These are phyloP conservation scores for Lentithecium fluviatile DNA, from an alignment of 495 filamentous ascomycete genomes.

Conservation along the genomic window DNA sequence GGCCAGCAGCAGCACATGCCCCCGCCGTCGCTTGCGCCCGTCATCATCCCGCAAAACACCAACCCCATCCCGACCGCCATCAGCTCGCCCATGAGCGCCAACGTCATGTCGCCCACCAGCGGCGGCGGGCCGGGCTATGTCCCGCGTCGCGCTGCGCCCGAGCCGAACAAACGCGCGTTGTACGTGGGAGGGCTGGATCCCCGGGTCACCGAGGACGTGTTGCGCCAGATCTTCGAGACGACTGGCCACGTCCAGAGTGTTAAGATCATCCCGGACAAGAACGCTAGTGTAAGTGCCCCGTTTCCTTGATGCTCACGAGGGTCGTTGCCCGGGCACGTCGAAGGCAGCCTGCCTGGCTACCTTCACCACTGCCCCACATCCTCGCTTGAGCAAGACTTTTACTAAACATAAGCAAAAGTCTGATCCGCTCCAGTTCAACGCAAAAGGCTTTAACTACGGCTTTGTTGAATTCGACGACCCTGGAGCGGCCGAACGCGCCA, in stretches of 20 bases:
- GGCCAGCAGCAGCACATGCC: constrained; percentile 69
- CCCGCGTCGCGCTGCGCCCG: constrained; percentile 81
- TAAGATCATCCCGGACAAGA: constrained; percentile 99
- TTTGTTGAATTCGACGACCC: constrained; percentile 99
- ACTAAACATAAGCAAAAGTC: background rate
- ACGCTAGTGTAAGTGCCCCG: constrained; percentile 57
- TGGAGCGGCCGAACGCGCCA: constrained; percentile 90
- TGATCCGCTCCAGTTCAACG: constrained; percentile 56
- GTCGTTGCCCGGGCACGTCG: background rate
- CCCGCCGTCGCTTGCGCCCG: constrained; percentile 82
- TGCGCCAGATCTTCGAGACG: constrained; percentile 98
- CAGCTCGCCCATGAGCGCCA: constrained; percentile 49
- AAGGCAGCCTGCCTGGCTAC: background rate
- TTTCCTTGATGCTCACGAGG: constrained; percentile 4
- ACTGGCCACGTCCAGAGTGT: constrained; percentile 97
- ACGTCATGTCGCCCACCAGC: constrained; percentile 68
- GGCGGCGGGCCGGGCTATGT: constrained; percentile 28
- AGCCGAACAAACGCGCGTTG: constrained; percentile 96
- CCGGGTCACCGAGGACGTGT: constrained; percentile 90
- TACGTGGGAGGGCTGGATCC: constrained; percentile 96
- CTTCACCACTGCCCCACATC: too few relatives aligned
- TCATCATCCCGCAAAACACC: constrained; percentile 92
- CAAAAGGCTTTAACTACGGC: constrained; percentile 97
- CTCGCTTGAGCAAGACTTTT: too few relatives aligned
- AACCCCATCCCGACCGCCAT: constrained; percentile 94